Base-by-base conservation (phyloP, 2,329 filamentous ascomycete genomes). In the Hymenoscyphus infarciens region DNA sequence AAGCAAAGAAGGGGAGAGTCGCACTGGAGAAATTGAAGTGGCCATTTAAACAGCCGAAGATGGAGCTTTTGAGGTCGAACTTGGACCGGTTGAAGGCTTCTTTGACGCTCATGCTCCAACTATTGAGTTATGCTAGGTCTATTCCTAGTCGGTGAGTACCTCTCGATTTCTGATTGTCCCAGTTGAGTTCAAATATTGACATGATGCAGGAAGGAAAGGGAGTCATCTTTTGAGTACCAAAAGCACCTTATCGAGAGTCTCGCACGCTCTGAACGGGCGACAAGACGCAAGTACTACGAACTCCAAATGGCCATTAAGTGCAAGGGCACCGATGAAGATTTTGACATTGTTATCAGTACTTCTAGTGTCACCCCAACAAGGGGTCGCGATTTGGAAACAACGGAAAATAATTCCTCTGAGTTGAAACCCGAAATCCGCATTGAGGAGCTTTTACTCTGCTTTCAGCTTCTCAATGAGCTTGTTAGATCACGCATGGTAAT, bases 11-110 rank as follows among this genome's bases (percentile, higher is more conserved):
- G 19, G 56, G 60, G 13, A 61, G 39, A 29, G 59, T 61, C 8
- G 33, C 55, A 11, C 38, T 63, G 3, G 61, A 63, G 38, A 63
- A 56, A 27, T 49, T 65, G 56, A 65, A 65, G 33, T 65, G 61
- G 61, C 64, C 64, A 1, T 63, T 65, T 35, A 65, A 63, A 25
- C 64, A 65, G 45, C 52, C 56, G 5, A 65, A 65, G 16, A 65
- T 65, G 59, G 64, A 65, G n/a, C 54, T 65, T 25, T 31, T 63
- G 45, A 61, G 64, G 25, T 54, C 56, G 3, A 65, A 65, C 29
- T 33, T 65, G 53, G 64, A 65, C 35, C 56, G 64, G 22, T 39
- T 65, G 61, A 65, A 65, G 42, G 59, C 61, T 31, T 63, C 61
- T 52, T 45, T 63, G 56, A 63, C 59, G 5, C 56, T 65, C 45